Conservation (phyloP, 192 early-diverging fungal genomes). For the Dimargaris verticillata region DNA sequence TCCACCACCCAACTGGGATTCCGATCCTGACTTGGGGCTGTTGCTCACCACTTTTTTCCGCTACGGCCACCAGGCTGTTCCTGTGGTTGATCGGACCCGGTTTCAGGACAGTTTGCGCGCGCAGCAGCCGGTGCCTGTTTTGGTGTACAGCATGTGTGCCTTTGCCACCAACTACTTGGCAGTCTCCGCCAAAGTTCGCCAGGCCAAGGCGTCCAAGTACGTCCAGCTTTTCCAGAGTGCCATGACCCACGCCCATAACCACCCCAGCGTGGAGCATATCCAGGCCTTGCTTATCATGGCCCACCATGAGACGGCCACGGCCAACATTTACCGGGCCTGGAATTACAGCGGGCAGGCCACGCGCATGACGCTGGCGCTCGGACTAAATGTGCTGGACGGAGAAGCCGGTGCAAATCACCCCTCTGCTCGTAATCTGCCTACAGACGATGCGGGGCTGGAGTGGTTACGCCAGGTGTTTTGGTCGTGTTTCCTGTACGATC, state of each 20-base stretch:
- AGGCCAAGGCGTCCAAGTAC: background rate
- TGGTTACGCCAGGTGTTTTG: slow-evolving; percentile 3
- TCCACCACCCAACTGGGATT: background rate
- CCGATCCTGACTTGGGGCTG: background rate
- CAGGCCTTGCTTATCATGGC: slow-evolving; percentile 11
- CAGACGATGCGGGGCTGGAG: background rate
- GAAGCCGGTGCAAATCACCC: slow-evolving; percentile 6
- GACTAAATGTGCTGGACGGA: slow-evolving; percentile 8
- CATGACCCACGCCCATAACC: background rate
- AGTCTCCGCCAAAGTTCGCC: background rate
- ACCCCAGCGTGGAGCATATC: slow-evolving; percentile 1
- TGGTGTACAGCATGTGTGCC: slow-evolving; percentile 1
- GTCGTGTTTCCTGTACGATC: slow-evolving; percentile 11
- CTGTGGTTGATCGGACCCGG: background rate
- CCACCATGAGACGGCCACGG: slow-evolving; percentile 1
- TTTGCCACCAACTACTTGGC: slow-evolving; percentile 6
- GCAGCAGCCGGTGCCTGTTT: background rate
- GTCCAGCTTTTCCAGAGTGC: background rate
- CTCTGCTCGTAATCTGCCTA: background rate
- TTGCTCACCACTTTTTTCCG: background rate
- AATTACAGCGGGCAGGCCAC: slow-evolving; percentile 11
- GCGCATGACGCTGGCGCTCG: slow-evolving; percentile 7
- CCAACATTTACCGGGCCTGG: slow-evolving; percentile 6
- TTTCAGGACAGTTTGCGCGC: background rate
- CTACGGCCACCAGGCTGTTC: background rate